phyloP scores from a whole-genome alignment of 2,329 filamentous ascomycete species.

The Curvularia sp. region DNA sequence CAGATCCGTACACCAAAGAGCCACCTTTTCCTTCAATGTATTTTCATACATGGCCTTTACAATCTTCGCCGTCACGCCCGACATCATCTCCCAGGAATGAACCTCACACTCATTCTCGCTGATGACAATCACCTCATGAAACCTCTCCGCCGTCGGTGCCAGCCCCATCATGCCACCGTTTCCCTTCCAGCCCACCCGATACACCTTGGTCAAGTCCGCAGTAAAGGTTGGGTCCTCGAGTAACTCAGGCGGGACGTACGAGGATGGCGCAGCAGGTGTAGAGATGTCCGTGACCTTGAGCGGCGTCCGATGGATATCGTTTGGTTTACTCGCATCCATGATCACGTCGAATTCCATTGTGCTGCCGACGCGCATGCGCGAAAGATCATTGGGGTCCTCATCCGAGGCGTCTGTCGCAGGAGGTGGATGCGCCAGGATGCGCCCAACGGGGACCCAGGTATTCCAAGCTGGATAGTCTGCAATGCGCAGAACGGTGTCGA shows the following conservation, averaged over 20 bases:
- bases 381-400: constrained; percentile 1
- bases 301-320: constrained; percentile 16
- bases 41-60: constrained; percentile 26
- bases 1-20: constrained; percentile 28
- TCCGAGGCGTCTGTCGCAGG: not conserved
- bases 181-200: constrained; percentile 30
- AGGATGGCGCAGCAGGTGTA: constrained; percentile 23
- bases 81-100: constrained; percentile 31
- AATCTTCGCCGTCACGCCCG: constrained; percentile 25
- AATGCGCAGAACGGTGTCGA: constrained; percentile 23
- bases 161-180: constrained; percentile 22
- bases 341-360: constrained; percentile 29
- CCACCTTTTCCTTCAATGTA: constrained; percentile 26
- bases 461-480: constrained; percentile 30
- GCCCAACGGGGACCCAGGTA: constrained; percentile 27
- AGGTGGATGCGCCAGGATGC: constrained; percentile 18
- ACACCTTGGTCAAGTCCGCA: constrained; percentile 26
- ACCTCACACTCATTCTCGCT: constrained; percentile 28
- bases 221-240: constrained; percentile 22
- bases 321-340: constrained; percentile 23
- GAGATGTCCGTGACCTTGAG: constrained; percentile 30
- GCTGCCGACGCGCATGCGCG: constrained; percentile 20
- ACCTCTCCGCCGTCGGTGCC: constrained; percentile 22
- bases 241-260: constrained; percentile 20
- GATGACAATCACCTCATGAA: constrained; percentile 30